Conservation (phyloP, 805 yeast genomes). For the Yamadazyma ubonensis region DNA sequence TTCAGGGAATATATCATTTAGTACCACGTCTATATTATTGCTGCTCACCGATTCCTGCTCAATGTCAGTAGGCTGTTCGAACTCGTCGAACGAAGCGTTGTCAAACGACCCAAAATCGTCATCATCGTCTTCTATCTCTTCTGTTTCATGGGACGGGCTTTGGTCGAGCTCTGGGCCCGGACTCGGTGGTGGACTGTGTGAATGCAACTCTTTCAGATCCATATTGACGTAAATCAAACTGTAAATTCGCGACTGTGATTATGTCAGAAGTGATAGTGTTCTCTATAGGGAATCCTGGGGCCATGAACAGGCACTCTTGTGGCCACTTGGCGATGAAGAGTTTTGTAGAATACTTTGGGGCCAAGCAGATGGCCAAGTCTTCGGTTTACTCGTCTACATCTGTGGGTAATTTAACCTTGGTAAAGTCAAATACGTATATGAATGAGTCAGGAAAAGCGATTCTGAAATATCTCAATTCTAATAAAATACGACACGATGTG, state of each 20-base stretch:
- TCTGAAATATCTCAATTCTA: conserved; percentile 21
- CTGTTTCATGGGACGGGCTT: too few relatives aligned
- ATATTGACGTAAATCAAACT: too few relatives aligned
- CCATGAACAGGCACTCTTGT: conserved; percentile 37
- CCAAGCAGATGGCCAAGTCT: conserved; percentile 28
- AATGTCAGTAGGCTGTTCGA: conserved; percentile 17
- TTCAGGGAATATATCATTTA: conserved; percentile 7
- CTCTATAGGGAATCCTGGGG: conserved; percentile 44
- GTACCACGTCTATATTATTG: not conserved
- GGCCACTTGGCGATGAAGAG: conserved; percentile 36
- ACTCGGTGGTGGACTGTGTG: too few relatives aligned
- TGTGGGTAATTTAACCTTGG: conserved; percentile 26
- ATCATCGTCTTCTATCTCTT: conserved; percentile 21
- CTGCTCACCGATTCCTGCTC: too few relatives aligned
- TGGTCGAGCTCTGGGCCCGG: too few relatives aligned
- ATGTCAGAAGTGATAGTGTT: conserved; percentile 15
- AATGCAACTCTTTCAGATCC: too few relatives aligned
- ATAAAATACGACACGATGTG: conserved; percentile 15
- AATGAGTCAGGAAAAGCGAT: conserved; percentile 38
- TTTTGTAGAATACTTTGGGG: conserved; percentile 25
- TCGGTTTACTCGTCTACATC: conserved; percentile 29
- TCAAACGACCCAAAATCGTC: conserved; percentile 42
- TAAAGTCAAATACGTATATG: conserved; percentile 40
- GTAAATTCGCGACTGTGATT: too few relatives aligned
- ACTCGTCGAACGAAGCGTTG: conserved; percentile 30